Evolutionary conservation across 768 basidiomycete genomes (phyloP), one percentile per base, ranked within the genome.

Genomic region (Pulveroboletus ravenelii): DNA sequence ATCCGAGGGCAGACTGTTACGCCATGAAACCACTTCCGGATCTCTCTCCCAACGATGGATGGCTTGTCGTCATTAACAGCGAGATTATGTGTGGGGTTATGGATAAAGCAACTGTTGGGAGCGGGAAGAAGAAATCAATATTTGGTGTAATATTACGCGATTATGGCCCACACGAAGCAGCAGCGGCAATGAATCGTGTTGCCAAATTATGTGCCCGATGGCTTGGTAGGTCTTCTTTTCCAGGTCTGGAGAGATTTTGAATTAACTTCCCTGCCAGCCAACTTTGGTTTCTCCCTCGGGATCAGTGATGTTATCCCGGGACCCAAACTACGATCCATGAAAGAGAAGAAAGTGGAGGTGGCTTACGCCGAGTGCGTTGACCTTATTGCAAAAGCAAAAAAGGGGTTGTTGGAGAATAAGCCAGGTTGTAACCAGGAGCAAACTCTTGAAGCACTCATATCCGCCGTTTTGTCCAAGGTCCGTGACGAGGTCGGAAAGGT

Each of bases 31-130:
- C 81, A 3, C 82, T 82, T 37, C 78, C 81, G 14, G 96, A 99
- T 60, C 76, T 99, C 67, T 88, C 90, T 10, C 94, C 95, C 0
- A 98, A 99, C 62, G 96, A 99, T 59, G 95, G 95, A 1, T 98
- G 91, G 85, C 79, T 99, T 25, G 96, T 99, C 40, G 83, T 99
- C 48, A 84, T 93, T 55, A 99, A 98, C 67, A 93, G 89, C 63
- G 94, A 99, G 70, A 92, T 99, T 60, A 99, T 98, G 93, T 97
- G 94, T 61, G 96, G 96, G 39, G 89, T 93, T 14, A 95, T 98
- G 85, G 96, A 99, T 73, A 99, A 99, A 72, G 89, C 90, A 14
- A 97, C 93, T 0, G 87, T 98, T 4, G 96, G 96, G 47, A 89
- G 91, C 59, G 96, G 96, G 46, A 99, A 99, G 80, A 98, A 99